Evolutionary conservation across 2,329 filamentous ascomycete species (phyloP).

Genomic region (Metarhizium album): DNA sequence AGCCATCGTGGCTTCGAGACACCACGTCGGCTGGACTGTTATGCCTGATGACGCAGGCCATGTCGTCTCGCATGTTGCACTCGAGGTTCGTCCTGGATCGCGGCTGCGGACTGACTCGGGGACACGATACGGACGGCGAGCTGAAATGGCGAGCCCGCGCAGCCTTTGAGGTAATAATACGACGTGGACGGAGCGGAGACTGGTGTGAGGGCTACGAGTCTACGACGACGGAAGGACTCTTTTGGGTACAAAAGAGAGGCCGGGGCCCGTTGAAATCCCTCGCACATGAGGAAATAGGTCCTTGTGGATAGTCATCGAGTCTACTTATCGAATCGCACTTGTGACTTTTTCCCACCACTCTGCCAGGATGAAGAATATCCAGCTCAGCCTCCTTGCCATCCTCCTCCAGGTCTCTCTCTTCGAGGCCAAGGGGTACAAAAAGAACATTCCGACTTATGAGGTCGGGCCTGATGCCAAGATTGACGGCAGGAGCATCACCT

Average conservation of each 20-base stretch:
- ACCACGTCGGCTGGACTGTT: not conserved
- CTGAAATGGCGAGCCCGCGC: not conserved
- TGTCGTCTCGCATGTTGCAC: not conserved
- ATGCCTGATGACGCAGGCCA: not conserved
- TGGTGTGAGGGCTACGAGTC: no score
- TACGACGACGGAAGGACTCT: no score
- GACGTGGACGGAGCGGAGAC: no score
- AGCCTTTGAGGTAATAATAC: no score
- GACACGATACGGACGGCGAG: not conserved
- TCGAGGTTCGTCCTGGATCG: not conserved
- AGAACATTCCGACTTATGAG: constrained; percentile 8
- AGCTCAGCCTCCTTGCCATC: not conserved
- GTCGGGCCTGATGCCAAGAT: constrained; percentile 6
- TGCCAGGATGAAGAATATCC: not conserved
- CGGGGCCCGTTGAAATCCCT: no score
- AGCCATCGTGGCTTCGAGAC: not conserved
- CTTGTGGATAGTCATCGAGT: no score
- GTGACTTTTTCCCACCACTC: not conserved
- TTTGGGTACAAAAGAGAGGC: no score
- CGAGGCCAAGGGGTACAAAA: constrained; percentile 7
- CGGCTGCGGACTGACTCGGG: not conserved
- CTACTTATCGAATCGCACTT: no score
- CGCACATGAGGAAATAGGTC: no score
- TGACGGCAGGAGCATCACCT: constrained; percentile 8
- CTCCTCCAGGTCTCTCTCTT: constrained; percentile 4